Percentiles rank a stretch among this genome's conserved stretches.
These are phyloP conservation scores for Casuarina cunninghamiana DNA, from an alignment of 306 rosid species.

Conservation along the genomic window DNA sequence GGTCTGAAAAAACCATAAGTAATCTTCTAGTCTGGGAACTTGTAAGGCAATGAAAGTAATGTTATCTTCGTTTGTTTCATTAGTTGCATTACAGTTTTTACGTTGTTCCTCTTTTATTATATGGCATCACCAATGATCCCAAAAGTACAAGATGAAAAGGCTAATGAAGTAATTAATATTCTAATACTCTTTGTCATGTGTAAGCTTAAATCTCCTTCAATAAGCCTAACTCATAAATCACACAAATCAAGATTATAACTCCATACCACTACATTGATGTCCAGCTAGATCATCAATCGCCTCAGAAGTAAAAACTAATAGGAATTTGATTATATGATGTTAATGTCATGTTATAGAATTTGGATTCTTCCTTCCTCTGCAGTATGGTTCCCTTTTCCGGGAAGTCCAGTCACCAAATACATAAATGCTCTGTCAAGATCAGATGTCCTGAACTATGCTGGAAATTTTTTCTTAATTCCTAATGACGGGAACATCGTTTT, in stretches of 20 bases:
- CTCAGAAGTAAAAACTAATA: neutral
- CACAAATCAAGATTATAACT: too few species aligned
- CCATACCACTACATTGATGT: too few species aligned
- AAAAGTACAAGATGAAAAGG: too few species aligned
- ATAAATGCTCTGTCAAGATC: neutral
- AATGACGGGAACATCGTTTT: conserved; percentile 6
- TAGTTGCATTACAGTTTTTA: neutral
- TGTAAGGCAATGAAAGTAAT: neutral
- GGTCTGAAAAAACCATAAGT: neutral
- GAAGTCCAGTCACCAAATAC: neutral
- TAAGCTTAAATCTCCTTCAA: too few species aligned
- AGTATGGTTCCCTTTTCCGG: neutral
- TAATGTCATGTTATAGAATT: too few species aligned
- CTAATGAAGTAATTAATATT: too few species aligned
- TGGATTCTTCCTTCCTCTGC: too few species aligned
- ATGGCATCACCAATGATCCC: neutral
- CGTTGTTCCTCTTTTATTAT: neutral
- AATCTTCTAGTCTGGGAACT: neutral
- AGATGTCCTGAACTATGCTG: neutral
- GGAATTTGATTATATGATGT: neutral
- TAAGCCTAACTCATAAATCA: too few species aligned
- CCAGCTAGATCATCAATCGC: too few species aligned
- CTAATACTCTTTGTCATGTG: too few species aligned
- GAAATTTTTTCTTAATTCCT: conserved; percentile 7
- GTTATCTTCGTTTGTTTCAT: neutral